Conservation (phyloP, 805 yeast genomes). For the Saccharomycopsis schoenii region DNA sequence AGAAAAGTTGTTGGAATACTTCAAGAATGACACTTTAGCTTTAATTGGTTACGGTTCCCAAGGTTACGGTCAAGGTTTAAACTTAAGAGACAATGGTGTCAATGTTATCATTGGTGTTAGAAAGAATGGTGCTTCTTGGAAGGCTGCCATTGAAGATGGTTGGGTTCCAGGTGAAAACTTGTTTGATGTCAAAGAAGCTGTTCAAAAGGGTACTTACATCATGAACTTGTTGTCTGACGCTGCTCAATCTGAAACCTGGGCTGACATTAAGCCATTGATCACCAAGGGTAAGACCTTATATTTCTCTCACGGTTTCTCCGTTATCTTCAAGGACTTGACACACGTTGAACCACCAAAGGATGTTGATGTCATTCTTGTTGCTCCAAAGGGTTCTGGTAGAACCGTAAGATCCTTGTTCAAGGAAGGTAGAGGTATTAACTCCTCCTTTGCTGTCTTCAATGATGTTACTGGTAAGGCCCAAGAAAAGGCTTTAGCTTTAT, state of each 20-base stretch:
- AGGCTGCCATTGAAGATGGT: constrained; percentile 98
- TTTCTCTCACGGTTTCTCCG: constrained; percentile 99
- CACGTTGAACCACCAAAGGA: constrained; percentile 91
- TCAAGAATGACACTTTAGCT: constrained; percentile 96
- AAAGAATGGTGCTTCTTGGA: constrained; percentile 98
- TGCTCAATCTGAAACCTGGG: constrained; percentile 99
- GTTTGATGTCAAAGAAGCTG: constrained; percentile 91
- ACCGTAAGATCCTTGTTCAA: constrained; percentile 98
- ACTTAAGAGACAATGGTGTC: constrained; percentile 97
- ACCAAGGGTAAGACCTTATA: constrained; percentile 96
- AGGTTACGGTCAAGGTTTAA: constrained; percentile 99
- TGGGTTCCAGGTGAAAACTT: constrained; percentile 99
- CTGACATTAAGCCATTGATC: constrained; percentile 73
- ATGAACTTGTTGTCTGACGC: constrained; percentile 99
- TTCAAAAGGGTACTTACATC: constrained; percentile 81
- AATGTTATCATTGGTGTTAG: constrained; percentile 98
- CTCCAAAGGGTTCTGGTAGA: constrained; percentile 99
- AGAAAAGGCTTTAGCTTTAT: constrained; percentile 97
- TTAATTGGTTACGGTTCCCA: constrained; percentile 99
- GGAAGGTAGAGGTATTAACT: constrained; percentile 99
- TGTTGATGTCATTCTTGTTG: constrained; percentile 95
- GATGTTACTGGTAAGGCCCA: constrained; percentile 98
- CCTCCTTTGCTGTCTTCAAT: constrained; percentile 99
- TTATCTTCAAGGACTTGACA: constrained; percentile 96
- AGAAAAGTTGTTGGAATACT: constrained; percentile 90